Conservation (phyloP, 306 rosid species). For the Cicer yamashitae region DNA sequence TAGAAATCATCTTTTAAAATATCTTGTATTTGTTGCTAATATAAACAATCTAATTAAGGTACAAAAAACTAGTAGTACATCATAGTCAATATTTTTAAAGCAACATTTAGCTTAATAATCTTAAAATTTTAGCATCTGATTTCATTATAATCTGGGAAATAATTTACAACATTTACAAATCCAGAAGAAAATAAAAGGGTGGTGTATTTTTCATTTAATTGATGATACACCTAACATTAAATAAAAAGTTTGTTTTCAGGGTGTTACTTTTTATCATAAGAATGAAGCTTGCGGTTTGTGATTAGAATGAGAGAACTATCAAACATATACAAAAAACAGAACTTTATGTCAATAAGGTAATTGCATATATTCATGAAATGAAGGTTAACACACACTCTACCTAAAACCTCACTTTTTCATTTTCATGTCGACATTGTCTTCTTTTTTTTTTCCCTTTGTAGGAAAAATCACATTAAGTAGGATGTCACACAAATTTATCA, state of each 20-base stretch:
- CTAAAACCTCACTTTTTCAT: slow-evolving; percentile 16
- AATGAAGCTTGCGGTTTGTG: slow-evolving; percentile 42
- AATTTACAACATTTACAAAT: slow-evolving; percentile 19
- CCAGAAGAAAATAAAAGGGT: slow-evolving; percentile 28
- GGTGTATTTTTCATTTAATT: slow-evolving; percentile 34
- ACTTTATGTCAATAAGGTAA: slow-evolving; percentile 36
- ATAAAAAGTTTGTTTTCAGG: slow-evolving; percentile 35
- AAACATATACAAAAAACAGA: slow-evolving; percentile 7
- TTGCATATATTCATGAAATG: slow-evolving; percentile 30
- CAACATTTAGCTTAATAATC: neutral
- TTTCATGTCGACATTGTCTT: slow-evolving; percentile 4
- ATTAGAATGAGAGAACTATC: slow-evolving; percentile 16
- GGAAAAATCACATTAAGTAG: neutral
- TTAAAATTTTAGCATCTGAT: slow-evolving; percentile 8
- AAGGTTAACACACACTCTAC: slow-evolving; percentile 39
- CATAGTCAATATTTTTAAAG: neutral
- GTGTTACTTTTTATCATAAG: slow-evolving; percentile 49
- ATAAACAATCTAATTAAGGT: neutral
- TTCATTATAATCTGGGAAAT: slow-evolving; percentile 24
- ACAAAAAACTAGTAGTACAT: slow-evolving; percentile 14
- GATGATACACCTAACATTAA: slow-evolving; percentile 49
- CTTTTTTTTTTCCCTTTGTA: neutral
- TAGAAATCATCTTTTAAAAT: too few relatives aligned
- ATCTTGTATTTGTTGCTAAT: neutral
- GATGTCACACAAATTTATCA: slow-evolving; percentile 29